Base-by-base conservation (phyloP, 164 flowering plant genomes). In the Aristolochia fimbriata region DNA sequence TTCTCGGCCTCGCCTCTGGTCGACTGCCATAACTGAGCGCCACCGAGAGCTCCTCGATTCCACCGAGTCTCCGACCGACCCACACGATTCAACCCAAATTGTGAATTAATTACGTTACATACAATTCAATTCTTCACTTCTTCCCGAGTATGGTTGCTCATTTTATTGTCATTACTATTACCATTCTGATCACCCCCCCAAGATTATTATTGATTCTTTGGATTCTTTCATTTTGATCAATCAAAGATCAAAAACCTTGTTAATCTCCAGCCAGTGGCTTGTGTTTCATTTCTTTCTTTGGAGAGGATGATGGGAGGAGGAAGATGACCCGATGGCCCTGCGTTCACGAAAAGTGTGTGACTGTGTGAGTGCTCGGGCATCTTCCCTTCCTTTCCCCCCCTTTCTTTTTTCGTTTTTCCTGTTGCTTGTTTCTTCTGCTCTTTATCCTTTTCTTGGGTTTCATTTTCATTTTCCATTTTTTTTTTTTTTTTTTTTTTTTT, bases 1-100 rank as follows among this genome's bases (percentile, higher is more conserved):
- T 84, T 86, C 76, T 67, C 93, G 31, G 67, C 86, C 15, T 77
- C 84, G 5, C 64, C 94, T 30, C 69, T 86, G 65, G 85, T 85
- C 62, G 88, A 77, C 73, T 85, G 91, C 71, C 91, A 81, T 63
- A 75, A 85, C 74, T 85, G 55, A 74, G n/a, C 47, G 12, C 24
- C 23, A 0, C 23, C 7, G 17, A 7, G 8, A 12, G 8, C 19
- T 13, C 15, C 27, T 15, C 15, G 31, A 51, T 54, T 24, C 60
- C 51, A 6, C 21, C 16, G 30, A 27, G n/a, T n/a, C n/a, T n/a
- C 30, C 30, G 30, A 27, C 47, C 21, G 13, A 47, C 58, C 25
- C 47, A 55, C 50, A 54, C 55, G 64, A 63, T 69, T 59, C 66
- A 33, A 20, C 46, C 30, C 13, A 19, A 55, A n/a, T 69, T 57